Conservation (phyloP, 371 early-diverging fungal species). For the Capillidium heterosporum region DNA sequence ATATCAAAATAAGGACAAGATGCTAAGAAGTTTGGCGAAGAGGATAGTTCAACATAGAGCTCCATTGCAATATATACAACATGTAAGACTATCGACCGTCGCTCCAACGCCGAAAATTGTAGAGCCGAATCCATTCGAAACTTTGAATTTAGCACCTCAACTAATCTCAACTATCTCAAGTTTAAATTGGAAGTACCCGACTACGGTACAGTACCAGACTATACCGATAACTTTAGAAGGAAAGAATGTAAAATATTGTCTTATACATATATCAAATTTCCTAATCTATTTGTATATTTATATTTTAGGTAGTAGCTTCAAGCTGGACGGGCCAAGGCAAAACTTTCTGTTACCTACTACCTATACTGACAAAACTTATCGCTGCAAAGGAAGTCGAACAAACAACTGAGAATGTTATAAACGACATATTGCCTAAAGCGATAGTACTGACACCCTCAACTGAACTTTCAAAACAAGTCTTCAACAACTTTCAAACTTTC, state of each 20-base stretch:
- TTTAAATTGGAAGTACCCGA: background rate
- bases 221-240: background rate
- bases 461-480: conserved; percentile 1
- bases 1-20: too few species aligned
- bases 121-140: too few species aligned
- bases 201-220: background rate
- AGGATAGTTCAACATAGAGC: too few species aligned
- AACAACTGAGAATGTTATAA: background rate
- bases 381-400: background rate
- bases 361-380: background rate
- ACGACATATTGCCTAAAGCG: conserved; percentile 2
- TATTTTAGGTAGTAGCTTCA: background rate
- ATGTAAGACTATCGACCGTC: too few species aligned
- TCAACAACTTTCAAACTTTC: background rate
- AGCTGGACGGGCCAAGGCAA: conserved; percentile 6
- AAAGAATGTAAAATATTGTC: background rate
- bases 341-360: conserved; percentile 3
- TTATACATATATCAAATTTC: background rate
- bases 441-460: background rate
- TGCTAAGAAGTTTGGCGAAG: too few species aligned
- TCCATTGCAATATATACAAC: too few species aligned
- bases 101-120: too few species aligned
- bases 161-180: too few species aligned
- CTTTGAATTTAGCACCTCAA: too few species aligned
- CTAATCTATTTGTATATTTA: background rate